Percentiles rank a stretch among this genome's conserved stretches.
Evolutionary conservation across 257 asterid genomes (phyloP).

Genomic region (Lithospermum erythrorhizon): DNA sequence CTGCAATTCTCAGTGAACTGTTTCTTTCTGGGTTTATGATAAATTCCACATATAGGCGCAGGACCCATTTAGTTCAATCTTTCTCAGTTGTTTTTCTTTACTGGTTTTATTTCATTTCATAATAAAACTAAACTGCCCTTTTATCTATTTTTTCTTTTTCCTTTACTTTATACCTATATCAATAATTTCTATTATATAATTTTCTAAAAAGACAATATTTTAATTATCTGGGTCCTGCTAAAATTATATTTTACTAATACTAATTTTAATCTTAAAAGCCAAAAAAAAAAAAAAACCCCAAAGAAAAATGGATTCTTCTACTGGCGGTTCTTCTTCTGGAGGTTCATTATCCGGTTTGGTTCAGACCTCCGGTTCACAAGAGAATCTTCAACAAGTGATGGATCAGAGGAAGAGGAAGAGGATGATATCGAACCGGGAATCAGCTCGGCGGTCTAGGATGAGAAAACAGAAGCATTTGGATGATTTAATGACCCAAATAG

Average conservation of each 20-base stretch:
- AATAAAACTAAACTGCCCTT: conserved; percentile 14
- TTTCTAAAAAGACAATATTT: neutral
- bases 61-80: conserved; percentile 89
- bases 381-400: conserved; percentile 46
- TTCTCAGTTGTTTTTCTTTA: conserved; percentile 93
- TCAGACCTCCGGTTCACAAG: conserved; percentile 63
- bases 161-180: neutral
- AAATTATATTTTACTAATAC: neutral
- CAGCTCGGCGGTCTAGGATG: conserved; percentile 89
- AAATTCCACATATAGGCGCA: conserved; percentile 81
- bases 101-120: conserved; percentile 97
- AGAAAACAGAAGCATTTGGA: conserved; percentile 82
- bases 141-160: neutral
- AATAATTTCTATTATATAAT: neutral
- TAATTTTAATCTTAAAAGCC: neutral
- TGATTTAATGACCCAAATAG: conserved; percentile 54
- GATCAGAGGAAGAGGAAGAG: conserved; percentile 71
- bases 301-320: conserved; percentile 65
- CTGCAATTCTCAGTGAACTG: conserved; percentile 87
- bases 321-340: conserved; percentile 45
- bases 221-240: conserved; percentile 35
- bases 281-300: neutral
- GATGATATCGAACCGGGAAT: conserved; percentile 89
- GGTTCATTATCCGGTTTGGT: conserved; percentile 34
- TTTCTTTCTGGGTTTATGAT: conserved; percentile 81